phyloP scores from a whole-genome alignment of 73 alveolate genomes.

The Paramecium sexaurelia region DNA sequence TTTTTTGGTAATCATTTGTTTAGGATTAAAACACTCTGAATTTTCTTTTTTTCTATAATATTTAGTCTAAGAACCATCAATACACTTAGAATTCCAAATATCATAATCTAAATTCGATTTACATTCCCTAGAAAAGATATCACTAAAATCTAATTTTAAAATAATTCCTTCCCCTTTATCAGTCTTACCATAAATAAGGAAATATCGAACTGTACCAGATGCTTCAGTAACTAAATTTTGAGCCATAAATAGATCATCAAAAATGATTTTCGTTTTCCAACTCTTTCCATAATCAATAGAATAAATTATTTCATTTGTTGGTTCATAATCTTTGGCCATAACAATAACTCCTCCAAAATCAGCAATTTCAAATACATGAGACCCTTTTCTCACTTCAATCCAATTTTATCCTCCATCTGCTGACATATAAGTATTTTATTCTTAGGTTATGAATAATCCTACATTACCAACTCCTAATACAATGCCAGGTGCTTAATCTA shows the following conservation, averaged over 20 bases:
- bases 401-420: slow-evolving; percentile 41
- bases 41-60: slow-evolving; percentile 25
- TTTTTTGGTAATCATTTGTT: neutral
- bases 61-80: neutral
- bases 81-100: neutral
- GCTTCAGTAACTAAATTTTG: slow-evolving; percentile 38
- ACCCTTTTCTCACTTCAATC: slow-evolving; percentile 31
- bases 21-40: slow-evolving; percentile 44
- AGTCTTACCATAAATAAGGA: slow-evolving; percentile 12
- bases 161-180: slow-evolving; percentile 38
- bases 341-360: slow-evolving; percentile 39
- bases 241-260: slow-evolving; percentile 13
- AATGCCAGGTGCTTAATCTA: slow-evolving; percentile 43
- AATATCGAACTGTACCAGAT: neutral
- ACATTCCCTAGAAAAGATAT: slow-evolving; percentile 14
- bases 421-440: slow-evolving; percentile 35
- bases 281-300: slow-evolving; percentile 45
- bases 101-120: slow-evolving; percentile 22
- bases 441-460: neutral
- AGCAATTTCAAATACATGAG: slow-evolving; percentile 34
- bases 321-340: slow-evolving; percentile 29
- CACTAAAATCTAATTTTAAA: slow-evolving; percentile 33
- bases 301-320: slow-evolving; percentile 34
- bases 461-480: slow-evolving; percentile 25
- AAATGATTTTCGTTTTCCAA: slow-evolving; percentile 22